These are phyloP conservation scores for Gymnopus androsaceus DNA, from an alignment of 1,284 basidiomycete genomes.

Conservation along the genomic window DNA sequence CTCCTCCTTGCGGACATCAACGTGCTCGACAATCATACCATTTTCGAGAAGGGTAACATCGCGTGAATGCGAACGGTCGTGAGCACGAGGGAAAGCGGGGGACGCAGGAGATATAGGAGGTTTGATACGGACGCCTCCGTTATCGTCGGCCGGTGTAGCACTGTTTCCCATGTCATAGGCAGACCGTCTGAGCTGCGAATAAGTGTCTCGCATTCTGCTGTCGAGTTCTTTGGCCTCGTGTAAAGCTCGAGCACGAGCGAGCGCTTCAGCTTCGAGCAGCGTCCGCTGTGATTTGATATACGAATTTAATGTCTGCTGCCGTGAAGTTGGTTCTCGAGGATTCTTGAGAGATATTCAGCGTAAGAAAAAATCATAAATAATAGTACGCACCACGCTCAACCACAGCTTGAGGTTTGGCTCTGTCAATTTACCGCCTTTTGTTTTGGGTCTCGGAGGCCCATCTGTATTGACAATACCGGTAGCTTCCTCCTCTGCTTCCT, in stretches of 20 bases:
- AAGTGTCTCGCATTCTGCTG: slow-evolving; percentile 73
- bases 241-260: slow-evolving; percentile 73
- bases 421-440: slow-evolving; percentile 70
- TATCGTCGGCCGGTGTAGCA: slow-evolving; percentile 51
- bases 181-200: slow-evolving; percentile 74
- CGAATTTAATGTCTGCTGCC: slow-evolving; percentile 66
- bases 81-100: slow-evolving; percentile 34
- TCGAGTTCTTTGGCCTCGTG: slow-evolving; percentile 76
- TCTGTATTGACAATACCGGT: slow-evolving; percentile 45
- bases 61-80: slow-evolving; percentile 56
- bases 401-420: slow-evolving; percentile 86
- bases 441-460: slow-evolving; percentile 56
- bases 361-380: slow-evolving; percentile 16
- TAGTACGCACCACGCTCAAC: slow-evolving; percentile 71
- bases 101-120: slow-evolving; percentile 50
- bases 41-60: slow-evolving; percentile 82
- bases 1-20: slow-evolving; percentile 81
- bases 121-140: slow-evolving; percentile 66
- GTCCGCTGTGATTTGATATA: slow-evolving; percentile 74
- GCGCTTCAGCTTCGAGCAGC: slow-evolving; percentile 72
- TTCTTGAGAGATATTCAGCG: slow-evolving; percentile 49
- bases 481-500: slow-evolving; percentile 72
- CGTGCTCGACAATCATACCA: slow-evolving; percentile 84
- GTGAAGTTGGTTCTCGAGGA: slow-evolving; percentile 77
- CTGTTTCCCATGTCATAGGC: slow-evolving; percentile 64